Evolutionary conservation across 192 early-diverging fungal genomes (phyloP).

Genomic region (Umbelopsis sp.): DNA sequence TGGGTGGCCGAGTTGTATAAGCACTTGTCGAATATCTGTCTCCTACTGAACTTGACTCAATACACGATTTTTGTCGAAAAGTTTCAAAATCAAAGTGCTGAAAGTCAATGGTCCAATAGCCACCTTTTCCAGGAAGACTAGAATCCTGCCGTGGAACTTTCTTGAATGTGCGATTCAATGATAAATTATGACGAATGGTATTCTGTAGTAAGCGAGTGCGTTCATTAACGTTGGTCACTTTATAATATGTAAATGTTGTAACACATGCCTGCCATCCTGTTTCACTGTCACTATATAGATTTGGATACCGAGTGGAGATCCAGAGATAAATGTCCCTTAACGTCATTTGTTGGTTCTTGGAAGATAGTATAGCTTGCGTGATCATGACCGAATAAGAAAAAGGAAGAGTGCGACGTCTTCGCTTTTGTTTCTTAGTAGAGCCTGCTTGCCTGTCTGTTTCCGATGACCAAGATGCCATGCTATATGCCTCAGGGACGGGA

Average conservation of each 20-base stretch:
- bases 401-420: constrained; percentile 53
- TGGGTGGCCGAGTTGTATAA: neutral
- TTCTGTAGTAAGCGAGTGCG: constrained; percentile 57
- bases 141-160: constrained; percentile 67
- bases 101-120: constrained; percentile 62
- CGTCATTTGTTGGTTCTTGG: constrained; percentile 61
- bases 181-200: constrained; percentile 90
- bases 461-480: neutral
- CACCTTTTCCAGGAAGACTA: constrained; percentile 64
- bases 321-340: constrained; percentile 87
- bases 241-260: neutral
- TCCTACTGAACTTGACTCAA: neutral
- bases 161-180: constrained; percentile 78
- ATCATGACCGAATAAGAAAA: constrained; percentile 84
- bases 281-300: constrained; percentile 67
- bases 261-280: constrained; percentile 80
- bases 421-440: constrained; percentile 5
- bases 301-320: constrained; percentile 71
- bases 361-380: constrained; percentile 74
- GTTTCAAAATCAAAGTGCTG: constrained; percentile 8
- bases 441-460: neutral
- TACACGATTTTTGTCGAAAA: constrained; percentile 2
- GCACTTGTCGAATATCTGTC: neutral
- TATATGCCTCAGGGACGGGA: neutral
- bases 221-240: constrained; percentile 4